Base-by-base conservation (phyloP, 2,329 filamentous ascomycete species). In the Aspergillus floridensis region DNA sequence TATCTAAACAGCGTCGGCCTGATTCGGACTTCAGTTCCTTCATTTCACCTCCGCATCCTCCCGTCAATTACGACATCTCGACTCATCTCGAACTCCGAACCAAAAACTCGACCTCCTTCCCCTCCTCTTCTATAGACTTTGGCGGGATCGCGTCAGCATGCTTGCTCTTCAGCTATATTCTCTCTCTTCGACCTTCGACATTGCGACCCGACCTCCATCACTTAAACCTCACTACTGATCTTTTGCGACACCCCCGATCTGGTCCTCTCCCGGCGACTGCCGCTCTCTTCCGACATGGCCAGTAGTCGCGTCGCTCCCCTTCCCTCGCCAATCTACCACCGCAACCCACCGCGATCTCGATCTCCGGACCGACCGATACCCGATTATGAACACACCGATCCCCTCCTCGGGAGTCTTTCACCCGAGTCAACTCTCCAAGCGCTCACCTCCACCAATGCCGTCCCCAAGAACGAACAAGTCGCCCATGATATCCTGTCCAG, bases 381-480 rank as follows among this genome's bases (percentile, higher is more conserved):
- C 14, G 65, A 73, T 49, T 73, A 74, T 52, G 69, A 75, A 59
- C 72, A 77, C 44, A 67, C 77, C 44, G 79, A 81, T 56, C 80
- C 79, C 56, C 70, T 85, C 8, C 77, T 84, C 47, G 78, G 78
- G 59, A 81, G 81, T 58, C 74, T 85, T 0, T 84, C 83, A 12
- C 82, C 83, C 7, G 79, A 83, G 59, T 78, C 80, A 19, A 85
- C 82, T 5, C 70, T 85, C 12, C 73, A 78, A 61, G 81, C 82
- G 26, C 79, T 85, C 31, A 74, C 77, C 41, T 73, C 74, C 1
- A 77, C 76, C 29, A 72, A 79, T 49, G 76, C 74, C 0, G 74
- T 80, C 5, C 71, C 73, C 7, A 72, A 69, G n/a, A 72, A 75
- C 49, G 72, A 73, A 62, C 63, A 69, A 57, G 67, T 67, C 22